Conservation (phyloP, 2,329 filamentous ascomycete species). For the Penicillium sp. region DNA sequence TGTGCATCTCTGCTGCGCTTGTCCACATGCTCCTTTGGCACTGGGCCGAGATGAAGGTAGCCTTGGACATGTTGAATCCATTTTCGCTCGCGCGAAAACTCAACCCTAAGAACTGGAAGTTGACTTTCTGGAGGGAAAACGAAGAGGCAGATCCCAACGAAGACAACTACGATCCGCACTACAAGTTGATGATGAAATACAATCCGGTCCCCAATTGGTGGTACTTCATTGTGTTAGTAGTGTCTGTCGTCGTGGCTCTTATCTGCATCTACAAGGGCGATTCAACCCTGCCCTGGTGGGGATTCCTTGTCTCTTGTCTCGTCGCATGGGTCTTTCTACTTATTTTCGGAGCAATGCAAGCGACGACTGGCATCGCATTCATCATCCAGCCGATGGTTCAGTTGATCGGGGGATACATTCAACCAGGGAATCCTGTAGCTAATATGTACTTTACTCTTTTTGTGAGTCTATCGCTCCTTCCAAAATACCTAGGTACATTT, state of each 20-base stretch:
- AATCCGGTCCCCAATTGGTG: constrained; percentile 54
- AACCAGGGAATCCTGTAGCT: constrained; percentile 49
- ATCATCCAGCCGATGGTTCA: constrained; percentile 55
- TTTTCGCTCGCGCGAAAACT: background rate
- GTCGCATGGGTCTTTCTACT: constrained; percentile 52
- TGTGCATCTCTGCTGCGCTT: constrained; percentile 46
- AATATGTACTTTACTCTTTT: constrained; percentile 53
- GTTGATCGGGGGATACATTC: constrained; percentile 51
- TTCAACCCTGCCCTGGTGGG: constrained; percentile 44
- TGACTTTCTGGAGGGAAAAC: background rate
- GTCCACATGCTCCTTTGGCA: constrained; percentile 53
- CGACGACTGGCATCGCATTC: constrained; percentile 52
- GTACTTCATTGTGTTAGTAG: constrained; percentile 45
- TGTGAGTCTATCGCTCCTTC: background rate
- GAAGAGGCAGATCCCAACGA: constrained; percentile 11
- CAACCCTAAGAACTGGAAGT: background rate
- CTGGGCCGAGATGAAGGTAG: constrained; percentile 40
- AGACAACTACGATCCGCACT: constrained; percentile 44
- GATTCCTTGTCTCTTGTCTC: constrained; percentile 50
- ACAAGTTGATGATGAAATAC: constrained; percentile 47
- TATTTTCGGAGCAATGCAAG: constrained; percentile 19
- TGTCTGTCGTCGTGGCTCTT: constrained; percentile 46
- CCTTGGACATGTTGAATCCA: constrained; percentile 49
- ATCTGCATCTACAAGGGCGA: constrained; percentile 50
- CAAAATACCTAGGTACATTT: background rate